phyloP scores from a whole-genome alignment of 1,139 yeast species.

The Meyerozyma sp. region DNA sequence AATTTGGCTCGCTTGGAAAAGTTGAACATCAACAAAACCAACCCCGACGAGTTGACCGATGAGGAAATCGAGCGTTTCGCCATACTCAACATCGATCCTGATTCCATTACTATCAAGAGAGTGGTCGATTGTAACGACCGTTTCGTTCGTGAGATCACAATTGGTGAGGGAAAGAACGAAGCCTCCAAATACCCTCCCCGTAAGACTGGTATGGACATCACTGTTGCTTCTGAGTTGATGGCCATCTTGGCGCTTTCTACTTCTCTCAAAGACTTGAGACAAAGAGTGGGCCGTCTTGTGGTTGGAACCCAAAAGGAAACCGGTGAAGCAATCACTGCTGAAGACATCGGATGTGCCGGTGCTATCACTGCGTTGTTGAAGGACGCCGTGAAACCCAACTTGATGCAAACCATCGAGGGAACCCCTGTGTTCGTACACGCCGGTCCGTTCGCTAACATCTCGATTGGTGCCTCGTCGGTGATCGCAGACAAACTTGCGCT shows the following conservation, averaged over 20 bases:
- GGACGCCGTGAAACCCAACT: conserved; percentile 95
- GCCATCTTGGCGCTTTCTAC: conserved; percentile 91
- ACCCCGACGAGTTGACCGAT: conserved; percentile 75
- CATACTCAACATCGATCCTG: conserved; percentile 89
- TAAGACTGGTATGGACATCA: conserved; percentile 90
- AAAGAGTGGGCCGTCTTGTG: conserved; percentile 86
- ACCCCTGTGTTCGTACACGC: conserved; percentile 98
- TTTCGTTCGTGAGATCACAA: conserved; percentile 83
- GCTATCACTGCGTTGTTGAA: conserved; percentile 92
- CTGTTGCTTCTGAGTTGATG: conserved; percentile 98
- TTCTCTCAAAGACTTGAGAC: conserved; percentile 80
- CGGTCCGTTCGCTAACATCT: conserved; percentile 97
- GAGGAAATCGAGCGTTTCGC: conserved; percentile 77
- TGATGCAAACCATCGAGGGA: conserved; percentile 98
- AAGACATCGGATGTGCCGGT: conserved; percentile 96
- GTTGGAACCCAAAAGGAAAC: conserved; percentile 67
- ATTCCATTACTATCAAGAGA: conserved; percentile 92
- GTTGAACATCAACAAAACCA: conserved; percentile 73
- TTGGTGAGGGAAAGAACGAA: conserved; percentile 93
- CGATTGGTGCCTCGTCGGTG: conserved; percentile 94
- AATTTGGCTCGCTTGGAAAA: conserved; percentile 76
- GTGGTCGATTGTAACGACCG: conserved; percentile 96
- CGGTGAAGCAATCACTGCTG: conserved; percentile 92
- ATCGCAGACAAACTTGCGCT: conserved; percentile 94
- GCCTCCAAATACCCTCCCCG: conserved; percentile 68